Evolutionary conservation across 2,329 filamentous ascomycete species (phyloP).

Genomic region (Penicillium sclerotiorum): DNA sequence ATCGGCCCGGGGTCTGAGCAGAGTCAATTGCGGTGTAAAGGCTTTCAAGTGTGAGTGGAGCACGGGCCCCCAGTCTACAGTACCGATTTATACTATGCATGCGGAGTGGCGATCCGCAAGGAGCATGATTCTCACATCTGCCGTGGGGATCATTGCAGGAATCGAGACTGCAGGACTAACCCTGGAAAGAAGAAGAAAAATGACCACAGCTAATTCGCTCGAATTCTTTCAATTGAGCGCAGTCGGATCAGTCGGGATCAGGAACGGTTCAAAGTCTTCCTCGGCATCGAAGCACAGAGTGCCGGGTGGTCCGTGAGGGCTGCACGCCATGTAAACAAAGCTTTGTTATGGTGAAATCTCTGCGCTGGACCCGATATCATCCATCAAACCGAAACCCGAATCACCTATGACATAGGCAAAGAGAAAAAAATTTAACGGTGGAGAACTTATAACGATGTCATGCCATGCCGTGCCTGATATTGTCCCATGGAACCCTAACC

Average conservation of each 20-base stretch:
- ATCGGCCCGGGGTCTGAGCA: too few relatives aligned
- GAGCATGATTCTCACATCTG: too few relatives aligned
- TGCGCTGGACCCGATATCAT: neutral
- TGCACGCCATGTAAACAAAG: constrained; percentile 6
- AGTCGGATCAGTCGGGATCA: constrained; percentile 1
- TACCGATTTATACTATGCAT: too few relatives aligned
- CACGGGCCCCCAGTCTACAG: too few relatives aligned
- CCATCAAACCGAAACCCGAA: neutral
- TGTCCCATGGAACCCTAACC: constrained; percentile 1
- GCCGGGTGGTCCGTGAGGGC: neutral
- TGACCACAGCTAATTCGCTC: too few relatives aligned
- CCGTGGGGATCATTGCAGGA: too few relatives aligned
- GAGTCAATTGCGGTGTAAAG: too few relatives aligned
- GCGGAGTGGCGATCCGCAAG: too few relatives aligned
- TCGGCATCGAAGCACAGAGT: constrained; percentile 3
- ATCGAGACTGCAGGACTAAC: too few relatives aligned
- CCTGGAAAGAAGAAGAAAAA: too few relatives aligned
- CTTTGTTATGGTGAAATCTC: neutral
- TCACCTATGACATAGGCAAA: neutral
- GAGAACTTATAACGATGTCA: constrained; percentile 1
- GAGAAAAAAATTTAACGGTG: neutral
- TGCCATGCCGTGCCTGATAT: neutral
- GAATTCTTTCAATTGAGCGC: too few relatives aligned
- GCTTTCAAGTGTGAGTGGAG: too few relatives aligned
- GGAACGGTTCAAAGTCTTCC: neutral